These are phyloP conservation scores for Leccinum imitatum DNA, from an alignment of 768 basidiomycete genomes.

Conservation along the genomic window DNA sequence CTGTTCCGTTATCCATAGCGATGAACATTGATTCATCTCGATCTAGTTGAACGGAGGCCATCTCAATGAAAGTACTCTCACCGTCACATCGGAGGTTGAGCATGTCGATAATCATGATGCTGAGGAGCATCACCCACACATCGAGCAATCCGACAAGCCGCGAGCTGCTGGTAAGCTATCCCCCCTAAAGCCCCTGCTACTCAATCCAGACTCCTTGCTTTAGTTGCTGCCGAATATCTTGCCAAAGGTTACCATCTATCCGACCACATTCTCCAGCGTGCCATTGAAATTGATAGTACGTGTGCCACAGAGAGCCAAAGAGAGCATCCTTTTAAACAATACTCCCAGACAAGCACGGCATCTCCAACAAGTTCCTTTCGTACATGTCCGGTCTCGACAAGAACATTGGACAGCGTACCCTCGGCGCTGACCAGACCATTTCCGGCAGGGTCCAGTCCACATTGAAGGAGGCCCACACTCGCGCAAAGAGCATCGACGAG, in stretches of 20 bases:
- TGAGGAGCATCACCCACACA: conserved; percentile 36
- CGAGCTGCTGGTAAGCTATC: conserved; percentile 67
- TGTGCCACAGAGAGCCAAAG: background rate
- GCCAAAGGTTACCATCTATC: conserved; percentile 84
- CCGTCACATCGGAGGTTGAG: conserved; percentile 66
- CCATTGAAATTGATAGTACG: conserved; percentile 78
- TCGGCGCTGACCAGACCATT: conserved; percentile 82
- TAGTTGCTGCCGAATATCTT: conserved; percentile 91
- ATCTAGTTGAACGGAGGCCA: conserved; percentile 68
- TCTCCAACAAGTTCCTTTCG: conserved; percentile 78
- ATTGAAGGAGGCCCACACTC: conserved; percentile 60
- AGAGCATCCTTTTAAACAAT: background rate
- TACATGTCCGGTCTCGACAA: conserved; percentile 77
- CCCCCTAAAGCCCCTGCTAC: background rate
- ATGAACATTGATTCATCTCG: background rate
- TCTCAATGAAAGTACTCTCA: conserved; percentile 69
- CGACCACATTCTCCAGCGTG: conserved; percentile 73
- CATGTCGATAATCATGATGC: conserved; percentile 54
- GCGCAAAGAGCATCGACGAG: conserved; percentile 76
- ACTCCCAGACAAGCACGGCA: conserved; percentile 71
- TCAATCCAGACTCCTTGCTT: conserved; percentile 4
- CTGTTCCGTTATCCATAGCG: background rate
- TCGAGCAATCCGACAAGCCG: conserved; percentile 91
- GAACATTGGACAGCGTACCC: conserved; percentile 62
- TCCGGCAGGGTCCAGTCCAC: conserved; percentile 69